These are phyloP conservation scores for Thozetella sp. DNA, from an alignment of 495 filamentous ascomycete genomes.

Conservation along the genomic window DNA sequence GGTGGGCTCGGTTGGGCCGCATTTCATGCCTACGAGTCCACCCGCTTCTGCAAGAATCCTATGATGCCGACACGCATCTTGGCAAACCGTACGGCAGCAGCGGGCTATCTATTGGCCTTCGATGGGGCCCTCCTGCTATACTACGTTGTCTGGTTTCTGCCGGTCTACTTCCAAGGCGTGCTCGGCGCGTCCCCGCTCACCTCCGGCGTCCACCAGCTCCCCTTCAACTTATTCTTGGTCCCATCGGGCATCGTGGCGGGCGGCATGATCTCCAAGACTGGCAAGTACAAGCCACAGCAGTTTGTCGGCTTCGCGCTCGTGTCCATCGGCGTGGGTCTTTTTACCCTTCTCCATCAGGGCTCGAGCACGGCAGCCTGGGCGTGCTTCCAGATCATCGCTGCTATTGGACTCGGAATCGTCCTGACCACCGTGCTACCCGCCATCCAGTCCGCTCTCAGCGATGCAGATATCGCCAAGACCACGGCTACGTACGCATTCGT, in stretches of 20 bases:
- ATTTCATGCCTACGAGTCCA: no score
- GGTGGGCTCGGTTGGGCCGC: no score
- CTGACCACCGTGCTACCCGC: no score
- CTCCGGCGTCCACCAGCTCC: slow-evolving; percentile 36
- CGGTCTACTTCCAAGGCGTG: slow-evolving; percentile 45
- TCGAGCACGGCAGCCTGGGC: slow-evolving; percentile 27
- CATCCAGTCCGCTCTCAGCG: no score
- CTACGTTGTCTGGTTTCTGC: slow-evolving; percentile 47
- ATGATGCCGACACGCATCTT: no score
- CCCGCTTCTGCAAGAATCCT: no score
- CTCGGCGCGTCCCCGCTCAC: slow-evolving; percentile 18
- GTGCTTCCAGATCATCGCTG: slow-evolving; percentile 17
- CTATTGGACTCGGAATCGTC: no score
- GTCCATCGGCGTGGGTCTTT: slow-evolving; percentile 35
- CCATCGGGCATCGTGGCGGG: slow-evolving; percentile 26
- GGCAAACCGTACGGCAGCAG: no score
- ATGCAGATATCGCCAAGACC: no score
- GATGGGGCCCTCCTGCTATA: no score
- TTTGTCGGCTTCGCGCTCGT: slow-evolving; percentile 31
- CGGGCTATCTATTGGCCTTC: no score
- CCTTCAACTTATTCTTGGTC: slow-evolving; percentile 24
- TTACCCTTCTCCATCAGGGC: slow-evolving; percentile 26
- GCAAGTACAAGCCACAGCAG: slow-evolving; percentile 39
- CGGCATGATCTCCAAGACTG: slow-evolving; percentile 30
- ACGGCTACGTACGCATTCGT: no score